Base-by-base conservation (phyloP, 176 grass and related monocot genomes). In the Juncus inflexus region DNA sequence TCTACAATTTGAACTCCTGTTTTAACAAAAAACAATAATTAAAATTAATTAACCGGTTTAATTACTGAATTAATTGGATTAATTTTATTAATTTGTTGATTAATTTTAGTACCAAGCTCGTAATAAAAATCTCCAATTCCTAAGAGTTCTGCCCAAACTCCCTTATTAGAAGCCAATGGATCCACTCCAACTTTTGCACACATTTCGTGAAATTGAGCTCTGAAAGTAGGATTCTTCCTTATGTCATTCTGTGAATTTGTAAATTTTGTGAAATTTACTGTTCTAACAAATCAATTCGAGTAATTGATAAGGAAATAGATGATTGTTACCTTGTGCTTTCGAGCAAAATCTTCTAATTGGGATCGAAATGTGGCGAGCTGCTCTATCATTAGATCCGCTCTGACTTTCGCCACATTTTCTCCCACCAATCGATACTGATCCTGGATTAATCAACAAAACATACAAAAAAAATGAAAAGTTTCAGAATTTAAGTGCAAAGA, bases 161-260 rank as follows among this genome's bases (percentile, higher is more conserved):
- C 87, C 79, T 97, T 97, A 65, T 97, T 97, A 36, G 87, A 97
- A 70, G 87, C 87, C 64, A 97, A 15, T 3, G 88, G 88, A 78
- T 97, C 94, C 42, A 92, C 88, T 53, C 94, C 94, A 47, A 97
- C 88, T 86, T 97, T 97, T 52, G 88, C 87, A 75, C 94, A 92
- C 94, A 97, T 97, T 69, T 97, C 94, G 86, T 97, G 94, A 42
- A 97, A 97, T 77, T 97, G 94, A 54, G 90, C 83, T 80, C 94
- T 92, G 66, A 99, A 99, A 62, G 82, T 56, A 0, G 85, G 89
- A 60, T 92, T 99, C 74, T 99, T 99, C 69, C 82, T 88, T 60
- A 99, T 99, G 61, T 99, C 94, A 80, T 74, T 91, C 94, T 99
- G 87, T 76, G 83, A 42, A 47, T 47, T 47, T 70, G 55, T 51